phyloP scores from a whole-genome alignment of 2,329 filamentous ascomycete genomes.

The Trichoderma sp. region DNA sequence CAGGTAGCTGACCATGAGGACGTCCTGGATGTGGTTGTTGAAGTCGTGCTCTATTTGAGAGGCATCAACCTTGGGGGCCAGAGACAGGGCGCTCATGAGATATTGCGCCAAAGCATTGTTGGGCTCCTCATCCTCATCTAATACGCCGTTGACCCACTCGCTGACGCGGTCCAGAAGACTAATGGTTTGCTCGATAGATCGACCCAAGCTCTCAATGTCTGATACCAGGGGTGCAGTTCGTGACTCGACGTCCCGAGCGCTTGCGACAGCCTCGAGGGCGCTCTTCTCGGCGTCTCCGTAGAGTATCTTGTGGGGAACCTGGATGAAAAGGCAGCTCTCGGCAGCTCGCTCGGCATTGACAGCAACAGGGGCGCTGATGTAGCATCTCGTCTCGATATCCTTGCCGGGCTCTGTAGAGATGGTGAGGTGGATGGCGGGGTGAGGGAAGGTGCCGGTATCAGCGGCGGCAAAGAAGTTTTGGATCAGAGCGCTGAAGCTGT shows the following conservation, averaged over 20 bases:
- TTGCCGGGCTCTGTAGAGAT: conserved; percentile 85
- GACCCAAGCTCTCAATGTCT: conserved; percentile 86
- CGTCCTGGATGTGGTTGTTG: conserved; percentile 99
- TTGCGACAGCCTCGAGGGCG: conserved; percentile 76
- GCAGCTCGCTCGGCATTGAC: conserved; percentile 92
- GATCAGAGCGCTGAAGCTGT: conserved; percentile 94
- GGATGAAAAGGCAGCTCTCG: conserved; percentile 96
- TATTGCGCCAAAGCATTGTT: conserved; percentile 92
- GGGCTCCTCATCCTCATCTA: conserved; percentile 88
- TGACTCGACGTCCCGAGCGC: conserved; percentile 74
- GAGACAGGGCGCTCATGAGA: conserved; percentile 85
- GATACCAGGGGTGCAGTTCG: conserved; percentile 71
- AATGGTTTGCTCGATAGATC: conserved; percentile 81
- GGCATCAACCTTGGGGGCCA: conserved; percentile 91
- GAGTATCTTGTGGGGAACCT: conserved; percentile 90
- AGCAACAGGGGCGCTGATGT: conserved; percentile 93
- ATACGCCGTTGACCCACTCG: conserved; percentile 86
- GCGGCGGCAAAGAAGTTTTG: conserved; percentile 99
- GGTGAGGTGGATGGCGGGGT: conserved; percentile 96
- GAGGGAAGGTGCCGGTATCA: conserved; percentile 93
- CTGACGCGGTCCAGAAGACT: conserved; percentile 87
- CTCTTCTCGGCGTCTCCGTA: conserved; percentile 71
- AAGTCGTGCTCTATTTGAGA: conserved; percentile 94
- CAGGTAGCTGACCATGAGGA: conserved; percentile 95
- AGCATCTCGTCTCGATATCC: conserved; percentile 85